Base-by-base conservation (phyloP, 805 yeast species). In the Starmerella bombicola region DNA sequence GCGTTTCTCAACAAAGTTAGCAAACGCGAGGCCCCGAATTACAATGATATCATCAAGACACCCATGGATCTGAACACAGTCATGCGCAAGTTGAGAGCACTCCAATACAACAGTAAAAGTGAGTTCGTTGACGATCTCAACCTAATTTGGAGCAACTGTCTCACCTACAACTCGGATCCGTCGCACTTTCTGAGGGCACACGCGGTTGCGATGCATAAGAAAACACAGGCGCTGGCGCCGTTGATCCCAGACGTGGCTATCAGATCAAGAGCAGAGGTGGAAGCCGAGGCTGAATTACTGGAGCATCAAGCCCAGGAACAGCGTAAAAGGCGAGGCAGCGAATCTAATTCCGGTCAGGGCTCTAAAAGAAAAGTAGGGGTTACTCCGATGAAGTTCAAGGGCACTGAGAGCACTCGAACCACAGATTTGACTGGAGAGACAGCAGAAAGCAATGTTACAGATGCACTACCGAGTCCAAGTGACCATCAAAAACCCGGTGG, bases 1-100 rank as follows among this genome's bases (percentile, higher is more conserved):
- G 94, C 97, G 0, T 91, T 91, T 55, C 67, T 91, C 50, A 91
- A 86, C 62, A 82, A 83, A 56, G 99, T 91, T n/a, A 83, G 91
- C 43, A 91, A 91, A 57, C 71, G 98, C 41, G 99, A 91, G 55
- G 99, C 99, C 0, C 99, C 98, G 6, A 91, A 91, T 57, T 91
- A 91, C 61, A 84, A 84, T 49, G 78, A 79, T 42, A 70, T 91
- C 31, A 88, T 91, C 54, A 86, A 84, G 53, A 74, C 73, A 43
- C 97, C 99, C 18, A 91, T 91, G 99, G 99, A 91, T 56, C 66
- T 91, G 50, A 86, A 85, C 55, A 88, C 96, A 0, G 95, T 93
- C 12, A 69, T 84, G 76, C 86, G 85, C 55, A 91, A 88, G 58
- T 64, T 93, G 53, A 85, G 85, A 55, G 66, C 70, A 4, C 75